Base-by-base conservation (phyloP, 2,329 filamentous ascomycete genomes). In the Fusarium brevicatenulatum region DNA sequence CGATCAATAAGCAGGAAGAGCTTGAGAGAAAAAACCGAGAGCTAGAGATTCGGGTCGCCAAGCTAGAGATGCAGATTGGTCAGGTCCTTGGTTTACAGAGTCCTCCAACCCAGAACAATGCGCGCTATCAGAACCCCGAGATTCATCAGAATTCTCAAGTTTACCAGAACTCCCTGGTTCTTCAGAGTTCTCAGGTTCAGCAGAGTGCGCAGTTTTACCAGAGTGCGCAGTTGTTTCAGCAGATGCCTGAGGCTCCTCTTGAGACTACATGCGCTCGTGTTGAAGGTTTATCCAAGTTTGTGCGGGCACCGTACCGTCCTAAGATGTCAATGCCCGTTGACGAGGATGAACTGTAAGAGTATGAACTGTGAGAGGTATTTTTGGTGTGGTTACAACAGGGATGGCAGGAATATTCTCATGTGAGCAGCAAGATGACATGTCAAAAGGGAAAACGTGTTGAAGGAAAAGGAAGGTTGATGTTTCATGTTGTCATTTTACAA, bases 11-110 rank as follows among this genome's bases (percentile, higher is more conserved):
- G 28, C 37, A 69, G 1, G 32, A 58, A 9, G 73, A 68, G 2
- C n/a, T 77, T 2, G 63, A 71, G 28, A 47, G 23, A 1, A 46
- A 44, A 7, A 73, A 49, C 23, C 40, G 10, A 4, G 54, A 70
- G 16, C 34, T 76, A 4, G 72, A 76, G 6, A 63, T 42, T 15
- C 53, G 72, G 3, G 55, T 77, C 16, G 15, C 56, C 21, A 52
- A 37, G 19, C 43, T 77, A 7, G 75, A 77, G 23, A 55, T 64
- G 13, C 46, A 73, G 6, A 40, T 76, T 13, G 21, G 47, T 4
- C 40, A 36, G 30, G 30, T 71, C 21, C 47, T 70, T 6, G 15
- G 13, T 6, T 15, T 32, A 2, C 36, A 56, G 19, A 62, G 46
- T 13, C 53, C 40, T 8, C 40, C 18, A 3, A 36, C 28, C 18